These are phyloP conservation scores for Jasminum sambac DNA, from an alignment of 257 asterid genomes.

Conservation along the genomic window DNA sequence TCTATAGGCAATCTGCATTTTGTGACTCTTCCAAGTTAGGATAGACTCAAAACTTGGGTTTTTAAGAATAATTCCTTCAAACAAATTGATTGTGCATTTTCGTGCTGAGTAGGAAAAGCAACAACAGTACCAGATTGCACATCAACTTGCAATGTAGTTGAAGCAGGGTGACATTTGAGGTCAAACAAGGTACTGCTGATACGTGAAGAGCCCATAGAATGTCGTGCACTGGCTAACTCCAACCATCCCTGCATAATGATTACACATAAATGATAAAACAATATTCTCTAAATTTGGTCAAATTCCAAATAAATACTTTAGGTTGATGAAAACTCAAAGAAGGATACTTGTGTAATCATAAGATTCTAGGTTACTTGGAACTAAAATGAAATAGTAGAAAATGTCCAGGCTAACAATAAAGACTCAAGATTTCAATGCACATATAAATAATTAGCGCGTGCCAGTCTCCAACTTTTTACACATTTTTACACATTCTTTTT, in stretches of 20 bases:
- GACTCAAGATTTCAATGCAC: background rate
- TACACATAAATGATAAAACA: background rate
- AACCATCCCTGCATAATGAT: conserved; percentile 70
- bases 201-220: conserved; percentile 86
- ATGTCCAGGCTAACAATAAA: background rate
- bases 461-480: too few species aligned
- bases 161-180: conserved; percentile 76
- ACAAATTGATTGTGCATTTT: background rate
- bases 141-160: conserved; percentile 63
- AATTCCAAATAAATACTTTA: background rate
- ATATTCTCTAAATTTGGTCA: background rate
- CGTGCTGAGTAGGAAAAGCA: background rate
- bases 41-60: background rate
- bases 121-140: conserved; percentile 39
- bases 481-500: too few species aligned
- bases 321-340: background rate
- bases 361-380: background rate
- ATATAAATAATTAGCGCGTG: background rate
- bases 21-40: background rate
- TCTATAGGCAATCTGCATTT: background rate
- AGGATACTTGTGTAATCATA: background rate
- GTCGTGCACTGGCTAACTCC: conserved; percentile 87
- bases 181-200: conserved; percentile 64
- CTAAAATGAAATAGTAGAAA: background rate
- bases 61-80: background rate